Evolutionary conservation across 106 monocot species (phyloP), one percentile per base, ranked within the genome.

Genomic region (Dioscorea dumetorum): DNA sequence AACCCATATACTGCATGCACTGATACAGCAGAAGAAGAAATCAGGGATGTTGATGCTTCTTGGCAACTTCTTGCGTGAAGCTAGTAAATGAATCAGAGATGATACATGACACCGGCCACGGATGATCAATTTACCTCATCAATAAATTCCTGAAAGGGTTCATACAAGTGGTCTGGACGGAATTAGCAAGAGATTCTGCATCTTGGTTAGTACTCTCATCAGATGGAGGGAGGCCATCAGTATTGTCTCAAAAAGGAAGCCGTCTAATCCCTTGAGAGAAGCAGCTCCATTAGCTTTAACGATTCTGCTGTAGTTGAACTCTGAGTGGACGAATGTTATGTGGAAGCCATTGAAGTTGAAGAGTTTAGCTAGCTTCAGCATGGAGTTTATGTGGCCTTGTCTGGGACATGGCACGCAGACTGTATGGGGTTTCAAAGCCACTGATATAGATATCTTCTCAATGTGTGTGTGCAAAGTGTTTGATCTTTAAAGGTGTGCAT

Each of bases 211-310:
- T 20, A 24, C 60, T 59, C 8, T 23, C 21, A 21, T 70, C 59
- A 9, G 70, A 35, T 22, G 64, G 64, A 11, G 64, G 64, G 19
- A 65, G 64, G 34, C 64, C 64, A 49, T 65, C 64, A n/a, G 64
- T 33, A 65, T 65, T 31, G 33, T 65, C 34, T 65, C 64, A 23
- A 65, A 65, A 7, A 4, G 13, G 34, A 65, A 65, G 15, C 12
- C 64, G 7, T 34, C 48, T 16, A 48, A 16, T 17, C 64, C 64
- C 16, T 33, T 22, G 9, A 65, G 64, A 14, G 64, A 41, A 41
- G 41, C 2, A 41, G 41, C 5, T 41, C 41, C 41, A 41, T 41
- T 8, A 41, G 41, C 41, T 10, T 41, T 41, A 5, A 8, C 6
- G 41, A 41, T 41, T 41, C 41, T 6, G 41, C 6, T 41, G 10